Conservation (phyloP, 495 filamentous ascomycete species). For the Haplographium delicatum region DNA sequence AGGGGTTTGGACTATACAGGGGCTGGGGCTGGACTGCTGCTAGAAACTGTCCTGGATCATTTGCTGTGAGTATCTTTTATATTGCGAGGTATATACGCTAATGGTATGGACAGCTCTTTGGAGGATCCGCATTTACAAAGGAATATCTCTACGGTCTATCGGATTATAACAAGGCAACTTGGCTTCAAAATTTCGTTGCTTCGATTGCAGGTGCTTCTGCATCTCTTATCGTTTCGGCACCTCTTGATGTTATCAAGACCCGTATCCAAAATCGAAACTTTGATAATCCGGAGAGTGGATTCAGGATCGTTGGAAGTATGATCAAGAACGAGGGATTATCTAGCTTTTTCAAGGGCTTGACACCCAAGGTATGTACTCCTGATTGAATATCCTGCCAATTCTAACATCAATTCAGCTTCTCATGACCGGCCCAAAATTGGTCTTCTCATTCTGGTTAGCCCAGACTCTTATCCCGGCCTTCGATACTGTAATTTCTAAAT, state of each 20-base stretch:
- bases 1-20: slow-evolving; percentile 93
- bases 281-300: slow-evolving; percentile 90
- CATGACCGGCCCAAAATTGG: slow-evolving; percentile 97
- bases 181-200: slow-evolving; percentile 95
- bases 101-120: slow-evolving; percentile 69
- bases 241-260: slow-evolving; percentile 98
- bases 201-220: slow-evolving; percentile 91
- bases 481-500: slow-evolving; percentile 35
- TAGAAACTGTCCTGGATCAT: slow-evolving; percentile 93
- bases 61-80: slow-evolving; percentile 77
- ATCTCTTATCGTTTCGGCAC: slow-evolving; percentile 87
- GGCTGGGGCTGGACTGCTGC: slow-evolving; percentile 98
- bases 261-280: slow-evolving; percentile 99
- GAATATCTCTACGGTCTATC: slow-evolving; percentile 80
- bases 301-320: slow-evolving; percentile 89
- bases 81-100: slow-evolving; percentile 4
- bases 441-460: slow-evolving; percentile 99
- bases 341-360: slow-evolving; percentile 96
- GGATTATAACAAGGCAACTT: slow-evolving; percentile 94
- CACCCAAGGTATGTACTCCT: slow-evolving; percentile 63
- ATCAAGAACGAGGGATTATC: slow-evolving; percentile 75
- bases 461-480: slow-evolving; percentile 78
- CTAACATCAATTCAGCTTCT: slow-evolving; percentile 52
- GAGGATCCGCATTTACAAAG: slow-evolving; percentile 96
- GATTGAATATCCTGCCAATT: not conserved